phyloP scores from a whole-genome alignment of 768 basidiomycete genomes.

The Boletus speciosus region DNA sequence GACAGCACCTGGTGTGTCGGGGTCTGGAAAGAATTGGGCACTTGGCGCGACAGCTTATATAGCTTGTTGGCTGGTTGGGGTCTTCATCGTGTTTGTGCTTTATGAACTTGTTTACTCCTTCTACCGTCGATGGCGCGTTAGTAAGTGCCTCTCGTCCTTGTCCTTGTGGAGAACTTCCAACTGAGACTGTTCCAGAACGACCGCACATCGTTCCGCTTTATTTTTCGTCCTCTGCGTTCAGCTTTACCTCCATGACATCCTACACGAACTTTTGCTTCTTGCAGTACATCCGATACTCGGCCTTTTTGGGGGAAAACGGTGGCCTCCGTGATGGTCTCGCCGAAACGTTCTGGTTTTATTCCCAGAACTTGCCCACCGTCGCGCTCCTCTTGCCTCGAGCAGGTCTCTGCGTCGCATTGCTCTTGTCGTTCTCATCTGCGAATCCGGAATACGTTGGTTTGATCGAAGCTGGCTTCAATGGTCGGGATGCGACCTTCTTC shows the following conservation, averaged over 20 bases:
- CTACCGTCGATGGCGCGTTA: conserved; percentile 70
- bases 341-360: conserved; percentile 81
- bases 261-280: conserved; percentile 85
- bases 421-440: conserved; percentile 60
- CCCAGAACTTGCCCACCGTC: conserved; percentile 82
- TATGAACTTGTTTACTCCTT: conserved; percentile 80
- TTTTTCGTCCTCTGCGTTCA: conserved; percentile 75
- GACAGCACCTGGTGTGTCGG: conserved; percentile 61
- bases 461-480: conserved; percentile 44
- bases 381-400: conserved; percentile 82
- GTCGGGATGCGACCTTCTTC: conserved; percentile 78
- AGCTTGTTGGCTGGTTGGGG: conserved; percentile 75
- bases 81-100: conserved; percentile 65
- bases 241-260: conserved; percentile 70
- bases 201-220: conserved; percentile 82
- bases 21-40: conserved; percentile 76
- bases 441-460: conserved; percentile 45
- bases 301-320: conserved; percentile 54
- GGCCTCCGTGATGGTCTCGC: conserved; percentile 58
- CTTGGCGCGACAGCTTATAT: conserved; percentile 81
- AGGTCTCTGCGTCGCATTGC: conserved; percentile 65
- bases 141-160: conserved; percentile 45
- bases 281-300: conserved; percentile 69
- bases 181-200: conserved; percentile 53
- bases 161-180: conserved; percentile 13